phyloP scores from a whole-genome alignment of 352 stramenopile genomes.

The Thalassiosira livingstoniorum region DNA sequence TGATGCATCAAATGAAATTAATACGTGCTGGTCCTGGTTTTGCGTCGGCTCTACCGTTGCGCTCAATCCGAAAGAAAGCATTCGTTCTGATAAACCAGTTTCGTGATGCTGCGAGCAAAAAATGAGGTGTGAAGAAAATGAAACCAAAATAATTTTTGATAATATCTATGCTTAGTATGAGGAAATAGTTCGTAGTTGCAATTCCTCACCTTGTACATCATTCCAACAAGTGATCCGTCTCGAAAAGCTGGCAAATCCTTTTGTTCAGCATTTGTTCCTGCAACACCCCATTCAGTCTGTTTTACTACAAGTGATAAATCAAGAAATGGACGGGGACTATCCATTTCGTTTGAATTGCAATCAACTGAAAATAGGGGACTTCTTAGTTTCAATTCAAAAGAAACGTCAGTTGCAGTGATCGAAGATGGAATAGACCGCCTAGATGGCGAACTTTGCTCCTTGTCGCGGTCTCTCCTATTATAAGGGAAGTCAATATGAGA shows the following conservation, averaged over 20 bases:
- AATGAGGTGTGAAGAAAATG: neutral
- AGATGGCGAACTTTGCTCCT: neutral
- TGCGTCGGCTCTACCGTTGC: constrained; percentile 35
- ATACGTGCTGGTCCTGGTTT: constrained; percentile 17
- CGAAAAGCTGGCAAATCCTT: constrained; percentile 34
- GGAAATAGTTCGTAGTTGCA: neutral
- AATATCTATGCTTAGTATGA: neutral
- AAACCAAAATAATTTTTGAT: neutral
- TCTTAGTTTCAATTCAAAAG: constrained; percentile 38
- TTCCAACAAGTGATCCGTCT: constrained; percentile 26
- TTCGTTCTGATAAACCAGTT: neutral
- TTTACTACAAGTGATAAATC: constrained; percentile 35
- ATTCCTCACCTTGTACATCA: constrained; percentile 56
- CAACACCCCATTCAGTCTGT: constrained; percentile 28
- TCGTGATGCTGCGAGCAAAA: constrained; percentile 2
- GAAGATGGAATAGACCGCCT: constrained; percentile 23
- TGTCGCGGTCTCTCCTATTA: neutral
- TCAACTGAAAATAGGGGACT: constrained; percentile 15
- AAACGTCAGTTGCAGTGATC: constrained; percentile 36
- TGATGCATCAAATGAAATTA: constrained; percentile 18
- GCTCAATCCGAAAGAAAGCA: constrained; percentile 30
- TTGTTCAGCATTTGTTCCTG: neutral
- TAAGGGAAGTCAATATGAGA: constrained; percentile 40
- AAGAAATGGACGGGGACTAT: constrained; percentile 15
- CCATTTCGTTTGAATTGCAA: neutral